Percentiles rank a stretch among this genome's conserved stretches.
These are phyloP conservation scores for Trichophyton equinum DNA, from an alignment of 2,329 filamentous ascomycete species.

Conservation along the genomic window DNA sequence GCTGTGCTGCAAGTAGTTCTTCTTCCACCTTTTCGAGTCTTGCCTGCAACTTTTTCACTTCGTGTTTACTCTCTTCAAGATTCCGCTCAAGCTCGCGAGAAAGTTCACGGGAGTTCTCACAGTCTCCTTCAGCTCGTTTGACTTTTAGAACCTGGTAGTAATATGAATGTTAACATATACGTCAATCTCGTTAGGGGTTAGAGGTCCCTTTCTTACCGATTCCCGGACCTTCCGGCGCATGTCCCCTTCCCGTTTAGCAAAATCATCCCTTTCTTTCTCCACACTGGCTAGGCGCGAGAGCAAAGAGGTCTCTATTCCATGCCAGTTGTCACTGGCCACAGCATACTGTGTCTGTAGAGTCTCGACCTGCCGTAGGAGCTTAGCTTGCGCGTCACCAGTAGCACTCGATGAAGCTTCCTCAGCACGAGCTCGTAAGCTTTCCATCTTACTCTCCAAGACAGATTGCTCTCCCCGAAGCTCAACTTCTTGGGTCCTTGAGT, in stretches of 20 bases:
- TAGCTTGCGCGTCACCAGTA: conserved; percentile 72
- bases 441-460: conserved; percentile 75
- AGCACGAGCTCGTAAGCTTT: conserved; percentile 68
- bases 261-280: conserved; percentile 86
- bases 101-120: conserved; percentile 50
- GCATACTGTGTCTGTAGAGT: conserved; percentile 91
- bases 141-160: conserved; percentile 47
- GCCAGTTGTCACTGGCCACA: conserved; percentile 92
- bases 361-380: conserved; percentile 85
- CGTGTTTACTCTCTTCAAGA: conserved; percentile 52
- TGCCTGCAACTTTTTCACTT: conserved; percentile 38
- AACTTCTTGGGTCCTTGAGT: conserved; percentile 53
- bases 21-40: conserved; percentile 42
- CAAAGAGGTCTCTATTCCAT: conserved; percentile 81
- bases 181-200: background rate
- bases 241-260: conserved; percentile 68
- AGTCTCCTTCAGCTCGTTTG: conserved; percentile 65
- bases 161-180: background rate
- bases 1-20: conserved; percentile 47
- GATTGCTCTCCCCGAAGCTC: conserved; percentile 70
- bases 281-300: conserved; percentile 62
- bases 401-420: conserved; percentile 81
- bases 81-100: conserved; percentile 38
- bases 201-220: conserved; percentile 44
- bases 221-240: conserved; percentile 83